Conservation (phyloP, 495 filamentous ascomycete genomes). For the Penicillium waksmanii region DNA sequence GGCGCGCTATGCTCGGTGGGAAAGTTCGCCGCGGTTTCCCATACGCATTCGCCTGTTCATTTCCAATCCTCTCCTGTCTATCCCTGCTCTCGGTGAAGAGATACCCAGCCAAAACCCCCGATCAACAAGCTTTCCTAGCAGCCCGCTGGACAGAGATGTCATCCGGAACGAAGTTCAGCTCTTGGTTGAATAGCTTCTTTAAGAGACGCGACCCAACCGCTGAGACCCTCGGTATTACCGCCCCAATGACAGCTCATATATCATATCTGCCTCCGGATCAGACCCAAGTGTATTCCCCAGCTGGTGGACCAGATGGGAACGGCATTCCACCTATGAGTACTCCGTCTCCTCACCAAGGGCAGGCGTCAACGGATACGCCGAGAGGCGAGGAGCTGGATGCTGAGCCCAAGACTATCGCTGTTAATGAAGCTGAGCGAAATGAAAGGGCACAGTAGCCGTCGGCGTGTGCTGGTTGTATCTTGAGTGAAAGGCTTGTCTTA, state of each 20-base stretch:
- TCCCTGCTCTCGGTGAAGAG: conserved; percentile 41
- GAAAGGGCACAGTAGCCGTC: background rate
- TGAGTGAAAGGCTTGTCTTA: background rate
- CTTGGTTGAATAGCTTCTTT: conserved; percentile 45
- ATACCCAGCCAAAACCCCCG: conserved; percentile 30
- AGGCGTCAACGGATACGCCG: background rate
- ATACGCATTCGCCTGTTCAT: conserved; percentile 37
- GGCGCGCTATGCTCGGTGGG: conserved; percentile 45
- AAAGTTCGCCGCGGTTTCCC: conserved; percentile 46
- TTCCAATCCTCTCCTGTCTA: conserved; percentile 33
- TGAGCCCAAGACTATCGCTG: conserved; percentile 14
- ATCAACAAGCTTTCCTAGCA: conserved; percentile 24
- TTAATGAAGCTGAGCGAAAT: conserved; percentile 11
- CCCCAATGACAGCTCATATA: background rate
- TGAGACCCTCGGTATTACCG: conserved; percentile 4
- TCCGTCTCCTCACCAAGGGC: conserved; percentile 4
- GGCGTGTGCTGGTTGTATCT: background rate
- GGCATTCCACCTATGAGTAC: conserved; percentile 13
- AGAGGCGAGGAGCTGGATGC: conserved; percentile 10
- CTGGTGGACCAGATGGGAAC: conserved; percentile 6
- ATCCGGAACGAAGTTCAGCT: conserved; percentile 30
- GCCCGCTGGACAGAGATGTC: conserved; percentile 39
- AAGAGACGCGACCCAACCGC: conserved; percentile 16
- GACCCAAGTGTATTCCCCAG: conserved; percentile 10
- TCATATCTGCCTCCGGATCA: conserved; percentile 4